A percentile compares a stretch with the other conserved stretches of the same genome.
Evolutionary conservation across 306 rosid species (phyloP).

Genomic region (Ammopiptanthus mongolicus): DNA sequence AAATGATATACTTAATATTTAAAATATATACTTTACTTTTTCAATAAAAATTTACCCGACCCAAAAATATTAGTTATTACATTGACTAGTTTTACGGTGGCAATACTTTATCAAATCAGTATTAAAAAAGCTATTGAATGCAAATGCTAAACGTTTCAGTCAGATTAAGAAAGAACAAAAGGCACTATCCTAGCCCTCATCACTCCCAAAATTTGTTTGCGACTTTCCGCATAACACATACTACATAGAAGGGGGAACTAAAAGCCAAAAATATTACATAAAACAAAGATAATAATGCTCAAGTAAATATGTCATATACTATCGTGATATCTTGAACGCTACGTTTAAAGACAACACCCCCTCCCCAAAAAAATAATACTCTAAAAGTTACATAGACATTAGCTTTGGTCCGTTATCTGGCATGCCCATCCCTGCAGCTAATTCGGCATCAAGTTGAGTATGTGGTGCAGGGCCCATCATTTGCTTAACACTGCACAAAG

Average conservation of each 20-base stretch:
- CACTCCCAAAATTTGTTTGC: not conserved
- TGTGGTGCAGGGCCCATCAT: constrained; percentile 91
- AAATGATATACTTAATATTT: no score
- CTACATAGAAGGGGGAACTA: not conserved
- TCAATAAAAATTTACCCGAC: no score
- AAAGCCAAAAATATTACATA: not conserved
- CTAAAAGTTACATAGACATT: constrained; percentile 51
- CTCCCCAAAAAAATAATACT: no score
- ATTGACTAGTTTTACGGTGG: no score
- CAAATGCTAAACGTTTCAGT: not conserved
- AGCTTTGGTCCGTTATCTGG: constrained; percentile 95
- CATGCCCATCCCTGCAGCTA: constrained; percentile 96
- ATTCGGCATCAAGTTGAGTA: constrained; percentile 84
- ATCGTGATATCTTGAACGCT: not conserved
- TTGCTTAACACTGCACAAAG: constrained; percentile 53
- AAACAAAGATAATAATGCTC: not conserved
- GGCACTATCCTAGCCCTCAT: not conserved
- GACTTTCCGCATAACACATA: not conserved
- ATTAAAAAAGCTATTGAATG: not conserved
- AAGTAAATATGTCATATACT: not conserved
- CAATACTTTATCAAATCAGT: no score
- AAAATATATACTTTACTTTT: no score
- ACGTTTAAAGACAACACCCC: not conserved
- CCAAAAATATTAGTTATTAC: no score
- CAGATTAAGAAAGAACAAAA: no score